Base-by-base conservation (phyloP, 352 stramenopile genomes). In the Phytophthora pinifolia region DNA sequence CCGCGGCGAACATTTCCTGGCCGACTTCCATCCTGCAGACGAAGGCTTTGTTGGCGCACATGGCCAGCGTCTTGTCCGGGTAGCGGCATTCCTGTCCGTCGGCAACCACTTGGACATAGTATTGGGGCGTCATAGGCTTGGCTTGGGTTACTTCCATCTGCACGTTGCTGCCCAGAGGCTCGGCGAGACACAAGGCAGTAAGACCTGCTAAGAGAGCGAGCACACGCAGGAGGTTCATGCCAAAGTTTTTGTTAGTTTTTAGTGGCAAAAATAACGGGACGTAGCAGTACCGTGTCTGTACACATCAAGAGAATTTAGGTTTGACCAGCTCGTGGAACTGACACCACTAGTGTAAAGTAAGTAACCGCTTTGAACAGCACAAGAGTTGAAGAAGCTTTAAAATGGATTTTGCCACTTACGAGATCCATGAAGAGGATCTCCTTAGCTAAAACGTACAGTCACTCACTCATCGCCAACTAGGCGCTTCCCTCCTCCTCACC, bases 21-120 rank as follows among this genome's bases (percentile, higher is more conserved):
- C 59, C 69, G 17, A 62, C 41, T 18, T 74, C 60, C 70, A 83
- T 80, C 46, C 73, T 66, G 59, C 73, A 83, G 20, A 80, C 73
- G 38, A 67, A 76, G 54, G 67, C 46, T 8, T 67, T 66, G 15
- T 59, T 76, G 18, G 67, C 64, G 37, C 73, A 83, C 67, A 83
- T 83, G 32, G 70, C 33, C 9, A 77, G 29, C 6, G 54, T 50
- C 29, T 46, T 47, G 38, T 46, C 59, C 6, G 47, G 47, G 32
- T 51, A 70, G 22, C 59, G 56, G 48, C 73, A 83, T 14, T 39
- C 20, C 3, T 50, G 46, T 36, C 49, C 58, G 51, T 79, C 67
- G 2, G 33, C 32, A 29, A 83, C 65, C 12, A 83, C 62, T 36
- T 72, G 65, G n/a, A 63, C 63, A 36, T 38, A 68, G 38, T 63